Evolutionary conservation across 2,329 filamentous ascomycete species (phyloP).

Genomic region (Chlorencoelia australis): DNA sequence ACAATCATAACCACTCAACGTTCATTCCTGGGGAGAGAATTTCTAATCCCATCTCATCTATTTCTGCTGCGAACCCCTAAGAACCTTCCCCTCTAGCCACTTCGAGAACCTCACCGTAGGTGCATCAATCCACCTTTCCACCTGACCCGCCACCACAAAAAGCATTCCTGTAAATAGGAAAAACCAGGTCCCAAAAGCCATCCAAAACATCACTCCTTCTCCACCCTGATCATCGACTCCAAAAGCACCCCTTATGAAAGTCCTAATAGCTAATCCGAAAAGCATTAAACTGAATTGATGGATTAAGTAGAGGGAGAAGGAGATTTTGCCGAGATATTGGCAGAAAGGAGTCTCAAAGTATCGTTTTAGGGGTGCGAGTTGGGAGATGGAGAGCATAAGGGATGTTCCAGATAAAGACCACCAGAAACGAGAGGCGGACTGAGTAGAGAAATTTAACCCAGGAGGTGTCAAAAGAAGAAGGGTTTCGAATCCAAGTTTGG

Average conservation of each 20-base stretch:
- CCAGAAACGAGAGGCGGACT: conserved; percentile 16
- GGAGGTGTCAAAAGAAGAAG: conserved; percentile 13
- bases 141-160: conserved; percentile 37
- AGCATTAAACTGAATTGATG: conserved; percentile 30
- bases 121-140: conserved; percentile 38
- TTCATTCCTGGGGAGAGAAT: no score
- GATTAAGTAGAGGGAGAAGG: conserved; percentile 43
- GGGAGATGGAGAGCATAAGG: conserved; percentile 21
- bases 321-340: conserved; percentile 45
- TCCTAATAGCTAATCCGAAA: conserved; percentile 18
- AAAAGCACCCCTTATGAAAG: conserved; percentile 5
- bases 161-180: conserved; percentile 28
- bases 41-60: no score
- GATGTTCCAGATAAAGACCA: conserved; percentile 18
- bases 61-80: no score
- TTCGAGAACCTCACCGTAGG: conserved; percentile 49
- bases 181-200: conserved; percentile 14
- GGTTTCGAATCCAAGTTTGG: conserved; percentile 17
- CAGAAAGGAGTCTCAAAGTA: conserved; percentile 39
- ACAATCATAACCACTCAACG: no score
- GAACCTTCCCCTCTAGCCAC: conserved; percentile 39
- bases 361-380: conserved; percentile 28
- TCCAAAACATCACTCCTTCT: conserved; percentile 11
- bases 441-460: conserved; percentile 14
- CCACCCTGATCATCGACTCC: conserved; percentile 5